Conservation (phyloP, 768 basidiomycete species). For the Boletellus sp. region DNA sequence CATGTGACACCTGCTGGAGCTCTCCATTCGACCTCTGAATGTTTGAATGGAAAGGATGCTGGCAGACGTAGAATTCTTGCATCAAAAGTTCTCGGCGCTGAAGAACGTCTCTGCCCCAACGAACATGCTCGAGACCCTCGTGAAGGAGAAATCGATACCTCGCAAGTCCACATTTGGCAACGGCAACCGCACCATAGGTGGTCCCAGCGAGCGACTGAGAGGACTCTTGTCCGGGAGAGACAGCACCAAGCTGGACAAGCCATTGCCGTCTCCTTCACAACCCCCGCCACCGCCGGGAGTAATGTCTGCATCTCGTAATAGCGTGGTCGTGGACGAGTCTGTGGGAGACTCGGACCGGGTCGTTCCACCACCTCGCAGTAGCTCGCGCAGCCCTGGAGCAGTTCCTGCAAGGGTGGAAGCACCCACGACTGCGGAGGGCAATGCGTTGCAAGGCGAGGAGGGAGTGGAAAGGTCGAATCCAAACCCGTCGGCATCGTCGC, state of each 20-base stretch:
- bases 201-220: constrained; percentile 37
- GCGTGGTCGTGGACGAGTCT: constrained; percentile 9
- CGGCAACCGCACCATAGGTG: constrained; percentile 14
- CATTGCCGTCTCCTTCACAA: constrained; percentile 26
- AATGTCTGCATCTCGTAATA: constrained; percentile 10
- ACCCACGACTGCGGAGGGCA: background rate
- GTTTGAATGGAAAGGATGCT: constrained; percentile 53
- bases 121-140: constrained; percentile 79
- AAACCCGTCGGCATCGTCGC: constrained; percentile 6
- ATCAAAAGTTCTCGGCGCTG: constrained; percentile 69
- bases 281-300: constrained; percentile 18
- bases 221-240: constrained; percentile 34
- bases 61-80: constrained; percentile 73
- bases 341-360: constrained; percentile 18
- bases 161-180: constrained; percentile 30
- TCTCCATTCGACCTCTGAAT: constrained; percentile 10
- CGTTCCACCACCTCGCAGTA: constrained; percentile 19
- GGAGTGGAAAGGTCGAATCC: constrained; percentile 9
- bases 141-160: constrained; percentile 72
- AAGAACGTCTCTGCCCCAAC: constrained; percentile 71
- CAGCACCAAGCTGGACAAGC: constrained; percentile 26
- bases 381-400: constrained; percentile 14
- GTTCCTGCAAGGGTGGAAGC: constrained; percentile 8
- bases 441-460: constrained; percentile 2
- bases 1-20: constrained; percentile 28